phyloP scores from a whole-genome alignment of 2,329 filamentous ascomycete species.

The Xylaria polymorpha region DNA sequence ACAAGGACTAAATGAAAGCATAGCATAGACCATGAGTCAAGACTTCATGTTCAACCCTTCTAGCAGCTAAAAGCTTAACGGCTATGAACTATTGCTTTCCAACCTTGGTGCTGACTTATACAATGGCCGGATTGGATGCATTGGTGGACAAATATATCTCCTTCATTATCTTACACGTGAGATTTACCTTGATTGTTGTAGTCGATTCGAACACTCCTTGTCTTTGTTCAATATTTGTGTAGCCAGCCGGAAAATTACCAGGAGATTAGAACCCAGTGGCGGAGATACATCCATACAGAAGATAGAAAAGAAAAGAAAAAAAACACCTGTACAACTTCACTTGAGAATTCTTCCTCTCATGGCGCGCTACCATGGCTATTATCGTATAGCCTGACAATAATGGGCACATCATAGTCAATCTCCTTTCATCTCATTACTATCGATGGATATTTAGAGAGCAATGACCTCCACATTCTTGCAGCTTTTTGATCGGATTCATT shows the following conservation, averaged over 20 bases:
- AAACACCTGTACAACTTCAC: neutral
- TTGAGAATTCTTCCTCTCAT: neutral
- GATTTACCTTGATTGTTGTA: too few relatives aligned
- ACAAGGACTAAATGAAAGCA: neutral
- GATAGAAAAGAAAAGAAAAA: conserved; percentile 1
- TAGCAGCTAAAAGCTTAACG: neutral
- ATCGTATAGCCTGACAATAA: neutral
- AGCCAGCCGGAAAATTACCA: neutral
- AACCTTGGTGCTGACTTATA: neutral
- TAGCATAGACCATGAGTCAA: conserved; percentile 5
- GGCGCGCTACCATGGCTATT: neutral
- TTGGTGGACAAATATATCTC: too few relatives aligned
- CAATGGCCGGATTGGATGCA: neutral
- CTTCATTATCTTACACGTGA: too few relatives aligned
- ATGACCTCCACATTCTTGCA: neutral
- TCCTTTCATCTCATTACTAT: neutral
- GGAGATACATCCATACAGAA: too few relatives aligned
- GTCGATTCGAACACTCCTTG: conserved; percentile 16
- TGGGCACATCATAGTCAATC: neutral
- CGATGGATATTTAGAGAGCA: neutral
- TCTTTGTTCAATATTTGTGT: neutral
- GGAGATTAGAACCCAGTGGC: neutral
- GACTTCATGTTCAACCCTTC: neutral
- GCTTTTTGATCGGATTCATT: neutral
- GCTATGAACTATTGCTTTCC: neutral